These are phyloP conservation scores for Penicillium psychrosexuale DNA, from an alignment of 2,329 filamentous ascomycete genomes.

Conservation along the genomic window DNA sequence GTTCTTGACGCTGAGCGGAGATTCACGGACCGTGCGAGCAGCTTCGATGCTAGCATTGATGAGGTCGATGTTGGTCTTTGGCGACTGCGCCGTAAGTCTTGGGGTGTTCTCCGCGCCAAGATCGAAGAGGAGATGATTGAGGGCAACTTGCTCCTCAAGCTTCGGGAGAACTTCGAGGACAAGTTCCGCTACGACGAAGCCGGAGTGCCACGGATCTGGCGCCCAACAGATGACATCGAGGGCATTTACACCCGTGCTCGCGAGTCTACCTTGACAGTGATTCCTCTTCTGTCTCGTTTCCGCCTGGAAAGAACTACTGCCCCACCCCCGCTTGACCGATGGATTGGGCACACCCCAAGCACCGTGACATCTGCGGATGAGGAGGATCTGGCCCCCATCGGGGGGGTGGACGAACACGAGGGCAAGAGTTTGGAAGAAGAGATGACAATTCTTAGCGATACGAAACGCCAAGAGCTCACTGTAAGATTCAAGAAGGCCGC, in stretches of 20 bases:
- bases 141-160: conserved; percentile 89
- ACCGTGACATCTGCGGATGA: conserved; percentile 79
- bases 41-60: conserved; percentile 86
- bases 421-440: conserved; percentile 94
- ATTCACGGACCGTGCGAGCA: conserved; percentile 84
- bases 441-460: conserved; percentile 88
- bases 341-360: conserved; percentile 74
- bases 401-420: conserved; percentile 90
- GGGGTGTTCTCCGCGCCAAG: conserved; percentile 83
- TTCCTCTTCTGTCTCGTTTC: conserved; percentile 85
- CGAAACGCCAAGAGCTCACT: conserved; percentile 85
- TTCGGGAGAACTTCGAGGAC: conserved; percentile 97
- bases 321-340: conserved; percentile 76
- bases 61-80: conserved; percentile 92
- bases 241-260: conserved; percentile 88
- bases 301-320: conserved; percentile 69
- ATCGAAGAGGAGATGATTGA: conserved; percentile 98
- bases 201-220: conserved; percentile 94
- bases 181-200: conserved; percentile 97
- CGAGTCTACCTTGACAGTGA: conserved; percentile 85
- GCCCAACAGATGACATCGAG: conserved; percentile 94
- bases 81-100: conserved; percentile 89
- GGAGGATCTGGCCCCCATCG: conserved; percentile 83
- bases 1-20: conserved; percentile 81
- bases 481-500: conserved; percentile 98